A percentile compares a stretch with the other conserved stretches of the same genome.
These are phyloP conservation scores for Isatis lusitanica DNA, from an alignment of 441 rosid genomes.

Conservation along the genomic window DNA sequence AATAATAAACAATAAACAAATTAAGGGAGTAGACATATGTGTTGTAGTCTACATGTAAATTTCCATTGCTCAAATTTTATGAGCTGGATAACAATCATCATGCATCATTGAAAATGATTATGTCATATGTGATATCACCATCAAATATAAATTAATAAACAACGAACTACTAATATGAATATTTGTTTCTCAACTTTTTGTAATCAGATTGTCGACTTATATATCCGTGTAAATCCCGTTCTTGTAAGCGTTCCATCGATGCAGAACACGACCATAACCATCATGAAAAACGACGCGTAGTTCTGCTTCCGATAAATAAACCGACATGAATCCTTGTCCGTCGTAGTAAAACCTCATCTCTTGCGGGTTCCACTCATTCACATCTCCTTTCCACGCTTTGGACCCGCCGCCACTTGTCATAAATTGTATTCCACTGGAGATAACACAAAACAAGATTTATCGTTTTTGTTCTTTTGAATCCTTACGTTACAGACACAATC, in stretches of 20 bases:
- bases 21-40: too few species aligned
- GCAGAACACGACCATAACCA: slow-evolving; percentile 38
- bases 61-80: neutral
- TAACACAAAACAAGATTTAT: neutral
- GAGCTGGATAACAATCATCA: neutral
- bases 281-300: slow-evolving; percentile 39
- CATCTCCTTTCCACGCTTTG: slow-evolving; percentile 50
- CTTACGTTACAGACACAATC: neutral
- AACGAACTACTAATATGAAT: neutral
- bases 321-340: slow-evolving; percentile 53
- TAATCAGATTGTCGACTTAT: neutral
- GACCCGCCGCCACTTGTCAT: slow-evolving; percentile 56
- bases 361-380: neutral
- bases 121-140: neutral
- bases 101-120: neutral
- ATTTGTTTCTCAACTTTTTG: neutral
- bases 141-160: neutral
- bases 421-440: slow-evolving; percentile 38
- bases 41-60: neutral
- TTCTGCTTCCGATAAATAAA: slow-evolving; percentile 21
- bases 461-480: neutral
- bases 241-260: slow-evolving; percentile 28
- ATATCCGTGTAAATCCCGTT: slow-evolving; percentile 6
- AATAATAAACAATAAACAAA: too few species aligned
- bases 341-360: slow-evolving; percentile 42